Conservation (phyloP, 352 stramenopile species). For the Globisporangium acanthophoron region DNA sequence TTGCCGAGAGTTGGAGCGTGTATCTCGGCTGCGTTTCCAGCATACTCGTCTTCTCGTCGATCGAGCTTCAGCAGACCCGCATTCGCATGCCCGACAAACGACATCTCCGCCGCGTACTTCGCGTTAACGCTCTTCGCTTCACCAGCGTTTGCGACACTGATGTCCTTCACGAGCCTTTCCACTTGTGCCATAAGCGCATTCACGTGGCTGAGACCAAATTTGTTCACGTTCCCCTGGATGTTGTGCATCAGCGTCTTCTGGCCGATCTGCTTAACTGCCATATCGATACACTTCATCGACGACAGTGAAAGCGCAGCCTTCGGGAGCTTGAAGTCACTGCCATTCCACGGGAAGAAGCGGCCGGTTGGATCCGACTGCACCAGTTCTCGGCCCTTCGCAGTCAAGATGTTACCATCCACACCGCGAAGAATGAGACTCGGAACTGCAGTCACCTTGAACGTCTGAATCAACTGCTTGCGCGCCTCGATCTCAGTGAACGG, state of each 20-base stretch:
- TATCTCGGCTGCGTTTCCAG: slow-evolving; percentile 63
- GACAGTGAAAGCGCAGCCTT: slow-evolving; percentile 45
- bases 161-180: slow-evolving; percentile 40
- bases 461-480: slow-evolving; percentile 63
- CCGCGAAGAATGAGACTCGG: slow-evolving; percentile 62
- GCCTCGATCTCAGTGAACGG: slow-evolving; percentile 68
- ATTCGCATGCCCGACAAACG: slow-evolving; percentile 55
- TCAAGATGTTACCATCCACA: slow-evolving; percentile 51
- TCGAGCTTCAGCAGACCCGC: slow-evolving; percentile 47
- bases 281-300: slow-evolving; percentile 53
- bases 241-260: slow-evolving; percentile 68
- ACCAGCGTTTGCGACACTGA: slow-evolving; percentile 14
- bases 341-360: slow-evolving; percentile 57
- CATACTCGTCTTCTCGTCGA: slow-evolving; percentile 67
- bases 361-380: slow-evolving; percentile 58
- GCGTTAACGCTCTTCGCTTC: slow-evolving; percentile 14
- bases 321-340: slow-evolving; percentile 47
- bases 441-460: slow-evolving; percentile 49
- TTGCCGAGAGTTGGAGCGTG: slow-evolving; percentile 66
- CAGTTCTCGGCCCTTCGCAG: slow-evolving; percentile 62
- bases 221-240: slow-evolving; percentile 30
- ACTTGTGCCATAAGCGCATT: slow-evolving; percentile 46
- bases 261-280: slow-evolving; percentile 69
- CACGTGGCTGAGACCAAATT: slow-evolving; percentile 33
- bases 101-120: slow-evolving; percentile 29